Evolutionary conservation across 176 grass and related monocot genomes (phyloP).

Genomic region (Eremochloa ophiuroides): DNA sequence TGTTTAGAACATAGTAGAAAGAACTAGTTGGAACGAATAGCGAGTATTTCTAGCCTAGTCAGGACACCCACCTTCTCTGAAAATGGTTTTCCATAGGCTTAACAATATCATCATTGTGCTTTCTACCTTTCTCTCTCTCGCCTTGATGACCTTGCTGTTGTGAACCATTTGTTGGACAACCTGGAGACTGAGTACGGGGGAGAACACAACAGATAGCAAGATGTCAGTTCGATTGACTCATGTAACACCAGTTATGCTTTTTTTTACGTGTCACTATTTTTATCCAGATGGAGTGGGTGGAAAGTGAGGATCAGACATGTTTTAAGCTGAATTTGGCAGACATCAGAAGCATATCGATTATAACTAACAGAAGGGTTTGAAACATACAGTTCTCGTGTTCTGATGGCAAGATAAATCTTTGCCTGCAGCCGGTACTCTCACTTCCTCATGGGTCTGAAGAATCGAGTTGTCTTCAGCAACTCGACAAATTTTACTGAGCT

Average conservation of each 20-base stretch:
- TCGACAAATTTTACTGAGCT: constrained; percentile 33
- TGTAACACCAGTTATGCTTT: not conserved
- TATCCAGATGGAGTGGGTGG: not conserved
- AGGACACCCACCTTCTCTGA: constrained; percentile 29
- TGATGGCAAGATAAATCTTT: not conserved
- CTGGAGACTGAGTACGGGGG: not conserved
- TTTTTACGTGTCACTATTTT: not conserved
- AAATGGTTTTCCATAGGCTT: constrained; percentile 21
- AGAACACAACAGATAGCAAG: not conserved
- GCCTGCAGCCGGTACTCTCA: not conserved
- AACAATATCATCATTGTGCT: not conserved
- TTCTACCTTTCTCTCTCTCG: not conserved
- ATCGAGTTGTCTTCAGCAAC: not conserved
- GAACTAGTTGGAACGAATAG: not conserved
- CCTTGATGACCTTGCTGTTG: not conserved
- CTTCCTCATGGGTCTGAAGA: not conserved
- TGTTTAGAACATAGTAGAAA: not conserved
- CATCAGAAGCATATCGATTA: not conserved
- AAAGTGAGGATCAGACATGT: not conserved
- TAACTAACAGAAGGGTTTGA: not conserved
- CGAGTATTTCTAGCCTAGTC: not conserved
- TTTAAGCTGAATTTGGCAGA: not conserved
- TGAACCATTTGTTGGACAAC: not conserved
- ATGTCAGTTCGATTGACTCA: not conserved
- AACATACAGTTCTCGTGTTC: constrained; percentile 10